These are phyloP conservation scores for Gyromitra esculenta DNA, from an alignment of 2,329 filamentous ascomycete species.

Conservation along the genomic window DNA sequence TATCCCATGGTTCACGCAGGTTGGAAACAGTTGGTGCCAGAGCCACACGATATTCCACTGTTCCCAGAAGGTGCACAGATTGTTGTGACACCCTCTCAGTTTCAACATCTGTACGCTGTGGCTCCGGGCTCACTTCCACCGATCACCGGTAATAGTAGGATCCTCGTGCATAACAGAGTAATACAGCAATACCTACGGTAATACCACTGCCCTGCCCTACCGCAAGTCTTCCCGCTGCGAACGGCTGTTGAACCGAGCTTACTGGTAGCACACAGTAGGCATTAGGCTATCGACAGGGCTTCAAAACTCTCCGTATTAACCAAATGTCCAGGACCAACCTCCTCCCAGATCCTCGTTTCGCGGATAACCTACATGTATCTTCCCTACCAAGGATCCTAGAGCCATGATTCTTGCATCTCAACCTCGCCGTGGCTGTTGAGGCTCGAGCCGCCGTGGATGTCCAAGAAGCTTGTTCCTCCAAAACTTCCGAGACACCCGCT, in stretches of 20 bases:
- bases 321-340: background rate
- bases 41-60: background rate
- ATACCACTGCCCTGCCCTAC: background rate
- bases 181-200: background rate
- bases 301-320: background rate
- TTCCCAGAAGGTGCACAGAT: background rate
- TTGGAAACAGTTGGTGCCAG: constrained; percentile 5
- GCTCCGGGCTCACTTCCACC: constrained; percentile 3
- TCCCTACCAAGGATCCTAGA: background rate
- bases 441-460: constrained; percentile 5
- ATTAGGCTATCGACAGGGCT: constrained; percentile 9
- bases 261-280: background rate
- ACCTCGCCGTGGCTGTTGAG: background rate
- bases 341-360: background rate
- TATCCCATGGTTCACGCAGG: constrained; percentile 7
- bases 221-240: background rate
- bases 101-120: background rate
- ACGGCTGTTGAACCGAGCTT: background rate
- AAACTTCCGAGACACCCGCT: constrained; percentile 5
- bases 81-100: constrained; percentile 5
- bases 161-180: background rate
- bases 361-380: background rate
- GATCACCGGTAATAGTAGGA: background rate
- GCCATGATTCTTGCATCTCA: background rate
- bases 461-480: background rate